Percentiles rank a stretch among this genome's conserved stretches.
Evolutionary conservation across 208 protist genomes (phyloP).

Genomic region (Leishmania mexicana): DNA sequence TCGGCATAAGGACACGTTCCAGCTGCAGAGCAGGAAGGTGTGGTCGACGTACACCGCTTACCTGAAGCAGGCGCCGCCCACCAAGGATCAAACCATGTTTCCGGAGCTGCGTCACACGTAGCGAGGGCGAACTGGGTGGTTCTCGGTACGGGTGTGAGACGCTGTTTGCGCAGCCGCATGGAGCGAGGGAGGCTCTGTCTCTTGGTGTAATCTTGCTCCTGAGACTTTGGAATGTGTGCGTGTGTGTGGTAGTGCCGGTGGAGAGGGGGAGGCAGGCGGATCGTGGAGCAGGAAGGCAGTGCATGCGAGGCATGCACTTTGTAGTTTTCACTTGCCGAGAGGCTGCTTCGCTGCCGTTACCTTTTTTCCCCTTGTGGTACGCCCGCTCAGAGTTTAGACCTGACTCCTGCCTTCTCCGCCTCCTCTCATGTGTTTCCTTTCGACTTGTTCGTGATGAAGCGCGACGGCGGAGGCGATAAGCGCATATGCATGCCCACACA

Average conservation of each 20-base stretch:
- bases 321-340: not conserved
- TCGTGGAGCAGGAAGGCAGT: not conserved
- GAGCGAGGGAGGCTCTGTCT: not conserved
- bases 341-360: not conserved
- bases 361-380: not conserved
- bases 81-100: slow-evolving; percentile 73
- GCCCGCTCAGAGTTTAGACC: not conserved
- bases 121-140: not conserved
- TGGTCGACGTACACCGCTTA: slow-evolving; percentile 78
- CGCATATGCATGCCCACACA: not conserved
- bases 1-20: slow-evolving; percentile 57
- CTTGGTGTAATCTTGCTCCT: not conserved
- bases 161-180: not conserved
- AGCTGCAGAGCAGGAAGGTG: slow-evolving; percentile 56
- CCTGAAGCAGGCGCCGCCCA: slow-evolving; percentile 59
- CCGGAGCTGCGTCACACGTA: slow-evolving; percentile 43
- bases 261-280: not conserved
- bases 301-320: not conserved
- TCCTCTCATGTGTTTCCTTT: not conserved
- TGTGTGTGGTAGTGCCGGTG: not conserved
- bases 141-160: not conserved
- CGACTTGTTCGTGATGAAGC: not conserved
- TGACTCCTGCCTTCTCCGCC: not conserved
- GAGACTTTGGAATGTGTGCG: not conserved
- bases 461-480: not conserved